A percentile compares a stretch with the other conserved stretches of the same genome.
Evolutionary conservation across 257 asterid genomes (phyloP).

Genomic region (Solanum appendiculatum): DNA sequence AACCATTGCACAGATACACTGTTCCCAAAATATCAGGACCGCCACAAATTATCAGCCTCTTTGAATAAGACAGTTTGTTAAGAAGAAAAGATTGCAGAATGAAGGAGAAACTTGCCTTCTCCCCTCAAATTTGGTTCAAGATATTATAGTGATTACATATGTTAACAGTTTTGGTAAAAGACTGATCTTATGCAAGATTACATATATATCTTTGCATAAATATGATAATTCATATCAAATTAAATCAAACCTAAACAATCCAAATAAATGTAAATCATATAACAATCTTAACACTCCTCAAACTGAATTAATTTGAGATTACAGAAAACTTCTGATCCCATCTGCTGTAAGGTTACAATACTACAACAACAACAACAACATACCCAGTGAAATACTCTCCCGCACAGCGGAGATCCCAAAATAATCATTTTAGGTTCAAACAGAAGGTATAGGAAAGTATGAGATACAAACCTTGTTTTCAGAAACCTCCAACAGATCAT

Average conservation of each 20-base stretch:
- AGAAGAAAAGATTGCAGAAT: background rate
- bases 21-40: background rate
- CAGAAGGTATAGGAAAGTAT: slow-evolving; percentile 13
- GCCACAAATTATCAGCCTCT: background rate
- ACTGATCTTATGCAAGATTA: background rate
- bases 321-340: background rate
- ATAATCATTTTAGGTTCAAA: background rate
- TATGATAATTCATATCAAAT: background rate
- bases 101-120: background rate
- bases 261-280: background rate
- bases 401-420: background rate
- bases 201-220: background rate
- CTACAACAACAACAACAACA: background rate
- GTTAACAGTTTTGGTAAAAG: background rate
- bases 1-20: background rate
- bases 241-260: background rate
- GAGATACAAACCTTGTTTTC: slow-evolving; percentile 58
- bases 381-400: background rate
- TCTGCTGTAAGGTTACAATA: background rate
- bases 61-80: background rate
- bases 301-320: background rate
- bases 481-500: slow-evolving; percentile 55
- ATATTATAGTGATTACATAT: background rate
- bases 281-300: background rate
- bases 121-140: background rate